Evolutionary conservation across 176 grass and related monocot species (phyloP), one percentile per base, ranked within the genome.

Genomic region (Cenchrus purpureus): DNA sequence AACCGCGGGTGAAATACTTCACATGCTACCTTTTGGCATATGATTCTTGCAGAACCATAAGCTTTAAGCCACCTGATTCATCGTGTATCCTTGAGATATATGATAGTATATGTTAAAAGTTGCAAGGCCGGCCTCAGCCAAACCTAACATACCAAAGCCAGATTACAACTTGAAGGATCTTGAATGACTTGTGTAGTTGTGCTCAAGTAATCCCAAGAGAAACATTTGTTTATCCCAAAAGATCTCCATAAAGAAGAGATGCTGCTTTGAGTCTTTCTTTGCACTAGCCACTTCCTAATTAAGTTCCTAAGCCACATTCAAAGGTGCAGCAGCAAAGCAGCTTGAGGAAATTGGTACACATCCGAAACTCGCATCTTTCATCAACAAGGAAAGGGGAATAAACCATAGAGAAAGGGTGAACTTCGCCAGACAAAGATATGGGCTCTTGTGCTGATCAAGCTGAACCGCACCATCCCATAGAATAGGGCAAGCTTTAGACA

Each of bases 301-400:
- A 19, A 37, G 37, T 37, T 37, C 37, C 37, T 37, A 37, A 67
- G 25, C 65, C 83, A 90, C 78, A 90, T 90, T 82, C 64, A 68
- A 71, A 82, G 73, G 83, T 71, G 20, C 32, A 71, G 64, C 31
- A 62, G 12, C 32, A 77, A 82, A 65, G 55, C 9, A n/a, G 73
- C 65, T 51, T 12, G 55, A 71, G 85, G 62, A 49, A 43, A 52
- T 44, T 32, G 55, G 65, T 48, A 69, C 53, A 53, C 61, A 82
- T 77, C 56, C 58, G 12, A 77, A 56, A 67, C 32, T 78, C 19
- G 28, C 20, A 78, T 79, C 73, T 83, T 79, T 66, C 70, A 83
- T 17, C 49, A 44, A n/a, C 32, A 72, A 40, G 68, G 73, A 82
- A 79, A 81, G 66, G 6, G 17, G 73, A 82, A 82, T 78, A 57